Conservation (phyloP, 164 flowering plant genomes). For the Litsea cubeba region DNA sequence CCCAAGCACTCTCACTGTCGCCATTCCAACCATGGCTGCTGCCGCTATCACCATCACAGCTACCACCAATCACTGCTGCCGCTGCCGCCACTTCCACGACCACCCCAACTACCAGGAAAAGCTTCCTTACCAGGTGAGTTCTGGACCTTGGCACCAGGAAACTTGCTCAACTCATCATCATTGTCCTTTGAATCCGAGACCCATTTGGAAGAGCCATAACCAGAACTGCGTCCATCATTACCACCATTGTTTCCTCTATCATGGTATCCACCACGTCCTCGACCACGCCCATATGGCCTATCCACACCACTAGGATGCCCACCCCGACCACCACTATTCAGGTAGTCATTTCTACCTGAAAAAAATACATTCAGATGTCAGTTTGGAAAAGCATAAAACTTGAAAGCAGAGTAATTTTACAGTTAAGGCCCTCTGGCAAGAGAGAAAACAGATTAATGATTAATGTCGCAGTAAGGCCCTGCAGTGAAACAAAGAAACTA, state of each 20-base stretch:
- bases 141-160: conserved; percentile 47
- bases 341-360: conserved; percentile 50
- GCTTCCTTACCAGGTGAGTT: conserved; percentile 69
- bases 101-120: conserved; percentile 40
- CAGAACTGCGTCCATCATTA: conserved; percentile 41
- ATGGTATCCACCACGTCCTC: conserved; percentile 37
- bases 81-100: neutral
- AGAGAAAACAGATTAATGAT: too few species aligned
- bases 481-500: too few species aligned
- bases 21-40: neutral
- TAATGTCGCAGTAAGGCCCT: too few species aligned
- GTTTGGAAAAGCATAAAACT: neutral
- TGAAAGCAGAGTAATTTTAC: too few species aligned
- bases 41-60: neutral
- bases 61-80: neutral
- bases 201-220: conserved; percentile 51
- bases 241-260: conserved; percentile 27
- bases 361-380: neutral
- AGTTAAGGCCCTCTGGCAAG: too few species aligned
- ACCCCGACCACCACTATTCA: conserved; percentile 42
- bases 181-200: conserved; percentile 42
- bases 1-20: neutral
- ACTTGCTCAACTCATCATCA: conserved; percentile 48
- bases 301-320: conserved; percentile 65
- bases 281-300: conserved; percentile 61